Evolutionary conservation across 2,329 filamentous ascomycete genomes (phyloP), one percentile per base, ranked within the genome.

Genomic region (Dryadomyces quercus-mongolicae): DNA sequence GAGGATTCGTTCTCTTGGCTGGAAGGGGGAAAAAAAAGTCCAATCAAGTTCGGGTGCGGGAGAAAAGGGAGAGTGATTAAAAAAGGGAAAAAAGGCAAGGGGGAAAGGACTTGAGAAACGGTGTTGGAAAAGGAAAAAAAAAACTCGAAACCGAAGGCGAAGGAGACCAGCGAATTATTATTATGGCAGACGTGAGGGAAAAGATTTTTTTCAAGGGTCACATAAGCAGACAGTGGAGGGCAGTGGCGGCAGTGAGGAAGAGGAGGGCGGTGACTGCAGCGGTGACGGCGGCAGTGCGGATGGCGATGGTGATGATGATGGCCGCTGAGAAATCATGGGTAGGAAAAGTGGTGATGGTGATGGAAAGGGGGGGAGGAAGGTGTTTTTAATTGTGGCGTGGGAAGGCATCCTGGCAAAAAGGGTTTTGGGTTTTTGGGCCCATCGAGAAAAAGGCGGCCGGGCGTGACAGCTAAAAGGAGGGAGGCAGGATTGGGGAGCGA

Each of bases 251-350:
- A 56, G 51, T 57, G 34, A 31, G n/a, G 49, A 51, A 18, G 36
- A 18, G 18, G 34, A 40, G 22, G 56, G 54, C 40, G 42, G 49
- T n/a, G 45, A 16, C 13, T 34, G 34, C 5, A 53, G 54, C 50
- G 57, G 56, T 16, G 58, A 60, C 52, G 58, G 52, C 16, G 21
- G 44, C 31, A 31, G 44, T 55, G 57, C 54, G 53, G 54, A 48
- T 56, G 57, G 57, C 61, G 61, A 54, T 60, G 53, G 49, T 56
- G 56, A 57, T 62, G 61, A 54, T 59, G 62, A 58, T 61, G 58
- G 55, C 51, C 57, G 56, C 52, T 36, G 31, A 47, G 22, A 22
- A 56, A 51, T 18, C 36, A 56, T 54, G 42, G 49, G 34, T 46
- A 53, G 48, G 22, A 52, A 54, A 36, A 36, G 48, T 57, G 55